Evolutionary conservation across 2,329 filamentous ascomycete genomes (phyloP), one percentile per base, ranked within the genome.

Genomic region (Colletotrichum abscissum): DNA sequence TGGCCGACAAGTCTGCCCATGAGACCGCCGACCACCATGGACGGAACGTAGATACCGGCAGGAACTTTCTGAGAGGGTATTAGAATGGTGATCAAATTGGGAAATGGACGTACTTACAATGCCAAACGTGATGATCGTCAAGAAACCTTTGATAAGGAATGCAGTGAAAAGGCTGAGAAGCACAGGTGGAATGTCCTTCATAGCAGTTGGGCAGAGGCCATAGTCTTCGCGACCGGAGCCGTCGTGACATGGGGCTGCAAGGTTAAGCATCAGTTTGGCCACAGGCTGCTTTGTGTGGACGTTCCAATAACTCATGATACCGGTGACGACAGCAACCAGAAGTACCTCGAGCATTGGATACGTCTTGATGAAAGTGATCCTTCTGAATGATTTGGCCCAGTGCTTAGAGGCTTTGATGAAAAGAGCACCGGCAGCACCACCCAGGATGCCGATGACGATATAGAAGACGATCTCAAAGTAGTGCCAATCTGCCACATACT

Each of bases 11-110:
- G 92, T 8, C 96, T 92, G 35, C 96, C 96, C 86, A 98, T 92
- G 22, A 99, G 86, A 79, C 97, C 97, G 76, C 97, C 97, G 22
- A 98, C 95, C 33, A 98, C 97, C 97, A 99, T 99, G 78, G 96
- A 98, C 3, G 97, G 97, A 1, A 99, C 95, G 78, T 99, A 99
- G 77, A 99, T 98, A 75, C 97, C 97, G 1, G 96, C 95, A 11
- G 97, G 97, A 0, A 98, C 92, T 87, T 98, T 98, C 87, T 90
- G 80, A 62, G 14, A 1, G 2, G 5, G 26, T n/a, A 70, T 81
- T 63, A 80, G 78, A 26, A 19, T 59, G 24, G 49, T 54, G 6
- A 9, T 16, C 3, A 42, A 12, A 26, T 24, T 33, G 9, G 33
- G 28, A 35, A 46, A 24, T 4, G 22, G 12, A 19, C 8, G 24